These are phyloP conservation scores for Talaromyces borbonicus DNA, from an alignment of 495 filamentous ascomycete species.

Conservation along the genomic window DNA sequence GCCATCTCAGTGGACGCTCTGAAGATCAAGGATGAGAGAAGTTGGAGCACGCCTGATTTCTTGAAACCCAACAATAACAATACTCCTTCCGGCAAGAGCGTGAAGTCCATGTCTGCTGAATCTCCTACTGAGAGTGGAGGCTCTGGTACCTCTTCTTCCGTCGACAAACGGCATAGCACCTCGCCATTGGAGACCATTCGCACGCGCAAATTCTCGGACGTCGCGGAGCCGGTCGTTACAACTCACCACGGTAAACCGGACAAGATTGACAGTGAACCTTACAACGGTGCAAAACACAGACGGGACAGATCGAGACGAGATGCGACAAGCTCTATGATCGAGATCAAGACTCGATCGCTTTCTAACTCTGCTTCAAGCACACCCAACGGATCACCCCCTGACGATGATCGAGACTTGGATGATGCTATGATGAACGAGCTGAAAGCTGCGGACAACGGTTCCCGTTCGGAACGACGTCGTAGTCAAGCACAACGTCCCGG, in stretches of 20 bases:
- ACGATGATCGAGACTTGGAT: slow-evolving; percentile 18
- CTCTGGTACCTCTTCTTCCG: slow-evolving; percentile 27
- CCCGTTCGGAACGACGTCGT: neutral
- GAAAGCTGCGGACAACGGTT: slow-evolving; percentile 17
- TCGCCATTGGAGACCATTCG: slow-evolving; percentile 47
- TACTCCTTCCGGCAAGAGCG: slow-evolving; percentile 20
- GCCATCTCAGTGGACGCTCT: slow-evolving; percentile 22
- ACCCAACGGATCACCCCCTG: slow-evolving; percentile 40
- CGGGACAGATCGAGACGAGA: slow-evolving; percentile 39
- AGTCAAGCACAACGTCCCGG: neutral
- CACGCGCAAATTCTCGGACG: slow-evolving; percentile 54
- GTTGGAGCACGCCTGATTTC: slow-evolving; percentile 45
- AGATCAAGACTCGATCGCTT: slow-evolving; percentile 52
- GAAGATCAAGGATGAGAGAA: slow-evolving; percentile 45
- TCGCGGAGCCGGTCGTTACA: slow-evolving; percentile 52
- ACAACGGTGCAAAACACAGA: slow-evolving; percentile 22
- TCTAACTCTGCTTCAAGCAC: slow-evolving; percentile 46
- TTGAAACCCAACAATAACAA: slow-evolving; percentile 24
- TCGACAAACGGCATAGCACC: slow-evolving; percentile 24
- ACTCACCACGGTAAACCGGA: slow-evolving; percentile 55
- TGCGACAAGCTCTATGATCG: slow-evolving; percentile 54
- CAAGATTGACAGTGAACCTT: slow-evolving; percentile 18
- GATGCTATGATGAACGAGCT: slow-evolving; percentile 1
- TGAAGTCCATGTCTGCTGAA: slow-evolving; percentile 15
- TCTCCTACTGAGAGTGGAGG: slow-evolving; percentile 17